Percentiles rank a stretch among this genome's conserved stretches.
These are phyloP conservation scores for Vaccinium vitisidaea DNA, from an alignment of 148 eudicot species.

Conservation along the genomic window DNA sequence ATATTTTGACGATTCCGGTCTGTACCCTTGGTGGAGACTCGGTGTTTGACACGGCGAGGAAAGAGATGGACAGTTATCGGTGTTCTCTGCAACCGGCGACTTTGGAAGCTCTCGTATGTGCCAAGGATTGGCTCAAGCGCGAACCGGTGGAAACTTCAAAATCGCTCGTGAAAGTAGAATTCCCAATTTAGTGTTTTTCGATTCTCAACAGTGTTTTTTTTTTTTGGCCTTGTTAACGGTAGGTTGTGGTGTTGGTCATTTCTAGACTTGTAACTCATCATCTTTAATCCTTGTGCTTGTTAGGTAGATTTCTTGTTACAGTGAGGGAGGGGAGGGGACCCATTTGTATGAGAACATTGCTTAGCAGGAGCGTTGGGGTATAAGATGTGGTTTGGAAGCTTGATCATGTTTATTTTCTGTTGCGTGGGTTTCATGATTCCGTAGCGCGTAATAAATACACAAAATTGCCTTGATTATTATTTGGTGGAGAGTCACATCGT, in stretches of 20 bases:
- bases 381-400: not conserved
- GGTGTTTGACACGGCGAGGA: slow-evolving; percentile 53
- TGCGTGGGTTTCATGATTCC: not conserved
- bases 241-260: not conserved
- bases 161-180: slow-evolving; percentile 60
- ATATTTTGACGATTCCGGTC: slow-evolving; percentile 63
- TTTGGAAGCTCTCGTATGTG: slow-evolving; percentile 86
- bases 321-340: not conserved
- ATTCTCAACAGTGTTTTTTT: not conserved
- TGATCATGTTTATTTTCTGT: not conserved
- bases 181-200: slow-evolving; percentile 39
- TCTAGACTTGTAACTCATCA: not conserved
- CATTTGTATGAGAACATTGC: not conserved
- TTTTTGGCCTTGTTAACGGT: not conserved
- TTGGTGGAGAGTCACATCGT: too few relatives aligned
- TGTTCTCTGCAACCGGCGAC: slow-evolving; percentile 75
- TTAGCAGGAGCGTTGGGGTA: not conserved
- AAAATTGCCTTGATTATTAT: too few relatives aligned
- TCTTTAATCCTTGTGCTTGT: not conserved
- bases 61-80: slow-evolving; percentile 71
- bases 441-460: too few relatives aligned
- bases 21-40: slow-evolving; percentile 52
- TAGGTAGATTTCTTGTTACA: not conserved
- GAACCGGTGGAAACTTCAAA: slow-evolving; percentile 29
- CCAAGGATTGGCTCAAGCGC: slow-evolving; percentile 81